Evolutionary conservation across 805 yeast species (phyloP).

Genomic region (Hanseniaspora clermontiae): DNA sequence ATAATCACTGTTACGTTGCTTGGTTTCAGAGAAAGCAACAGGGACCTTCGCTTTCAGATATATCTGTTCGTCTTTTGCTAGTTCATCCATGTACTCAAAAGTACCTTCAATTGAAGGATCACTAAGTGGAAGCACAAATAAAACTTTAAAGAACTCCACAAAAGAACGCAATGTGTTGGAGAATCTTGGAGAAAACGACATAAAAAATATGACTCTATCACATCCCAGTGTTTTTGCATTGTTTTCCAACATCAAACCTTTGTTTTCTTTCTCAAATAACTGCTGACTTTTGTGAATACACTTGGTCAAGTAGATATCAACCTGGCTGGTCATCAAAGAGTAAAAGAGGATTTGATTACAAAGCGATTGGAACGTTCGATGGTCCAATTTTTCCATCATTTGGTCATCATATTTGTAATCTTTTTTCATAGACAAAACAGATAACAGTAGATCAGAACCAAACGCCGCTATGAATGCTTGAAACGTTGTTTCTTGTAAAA

Average conservation of each 20-base stretch:
- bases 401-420: background rate
- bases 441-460: background rate
- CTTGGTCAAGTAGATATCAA: background rate
- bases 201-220: slow-evolving; percentile 4
- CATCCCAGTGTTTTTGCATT: slow-evolving; percentile 4
- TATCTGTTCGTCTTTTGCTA: background rate
- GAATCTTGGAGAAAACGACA: slow-evolving; percentile 4
- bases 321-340: background rate
- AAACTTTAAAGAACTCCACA: slow-evolving; percentile 6
- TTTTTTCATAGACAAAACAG: slow-evolving; percentile 3
- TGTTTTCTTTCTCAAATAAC: slow-evolving; percentile 3
- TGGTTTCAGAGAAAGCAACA: background rate
- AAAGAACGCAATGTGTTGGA: background rate
- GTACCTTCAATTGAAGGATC: background rate
- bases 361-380: background rate
- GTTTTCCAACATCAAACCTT: background rate
- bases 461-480: slow-evolving; percentile 2
- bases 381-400: background rate
- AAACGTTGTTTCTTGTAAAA: background rate
- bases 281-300: slow-evolving; percentile 1
- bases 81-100: slow-evolving; percentile 4
- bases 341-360: slow-evolving; percentile 7
- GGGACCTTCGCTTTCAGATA: background rate
- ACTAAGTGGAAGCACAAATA: background rate
- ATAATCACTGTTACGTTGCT: background rate